A percentile compares a stretch with the other conserved stretches of the same genome.
Evolutionary conservation across 306 rosid species (phyloP).

Genomic region (Gastrolobium bilobum): DNA sequence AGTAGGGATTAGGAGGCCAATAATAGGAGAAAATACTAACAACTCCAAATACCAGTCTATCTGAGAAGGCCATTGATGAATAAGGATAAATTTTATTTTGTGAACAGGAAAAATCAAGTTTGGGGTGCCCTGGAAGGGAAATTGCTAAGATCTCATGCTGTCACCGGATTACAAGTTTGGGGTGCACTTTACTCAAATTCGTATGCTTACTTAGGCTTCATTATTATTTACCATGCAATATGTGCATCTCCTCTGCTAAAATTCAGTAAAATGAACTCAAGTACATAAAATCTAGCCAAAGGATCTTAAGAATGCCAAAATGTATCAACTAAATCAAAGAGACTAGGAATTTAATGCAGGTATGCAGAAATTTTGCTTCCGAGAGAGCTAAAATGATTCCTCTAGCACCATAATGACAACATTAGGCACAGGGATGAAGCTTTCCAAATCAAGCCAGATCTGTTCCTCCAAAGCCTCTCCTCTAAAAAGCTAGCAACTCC

Average conservation of each 20-base stretch:
- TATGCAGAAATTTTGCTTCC: not conserved
- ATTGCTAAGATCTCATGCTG: conserved; percentile 2
- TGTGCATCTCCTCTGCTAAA: conserved; percentile 8
- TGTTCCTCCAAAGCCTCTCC: not conserved
- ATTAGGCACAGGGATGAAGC: conserved; percentile 3
- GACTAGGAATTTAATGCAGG: conserved; percentile 6
- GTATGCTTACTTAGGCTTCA: not conserved
- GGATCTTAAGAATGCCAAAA: conserved; percentile 14
- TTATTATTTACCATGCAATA: not conserved
- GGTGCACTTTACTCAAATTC: not conserved
- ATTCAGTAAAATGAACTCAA: not conserved
- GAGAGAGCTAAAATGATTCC: not conserved
- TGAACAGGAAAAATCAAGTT: conserved; percentile 6
- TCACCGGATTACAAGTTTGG: not conserved
- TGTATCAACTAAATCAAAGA: not conserved
- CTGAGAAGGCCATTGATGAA: conserved; percentile 12
- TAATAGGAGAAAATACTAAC: conserved; percentile 8
- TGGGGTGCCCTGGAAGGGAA: not conserved
- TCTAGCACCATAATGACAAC: not conserved
- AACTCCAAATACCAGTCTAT: not conserved
- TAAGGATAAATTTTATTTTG: conserved; percentile 1
- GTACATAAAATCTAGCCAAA: conserved; percentile 19
- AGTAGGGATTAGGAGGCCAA: conserved; percentile 3
- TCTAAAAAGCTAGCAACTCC: conserved; percentile 10
- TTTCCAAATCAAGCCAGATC: not conserved